Base-by-base conservation (phyloP, 1,284 basidiomycete species). In the Ceratobasidium sp. region DNA sequence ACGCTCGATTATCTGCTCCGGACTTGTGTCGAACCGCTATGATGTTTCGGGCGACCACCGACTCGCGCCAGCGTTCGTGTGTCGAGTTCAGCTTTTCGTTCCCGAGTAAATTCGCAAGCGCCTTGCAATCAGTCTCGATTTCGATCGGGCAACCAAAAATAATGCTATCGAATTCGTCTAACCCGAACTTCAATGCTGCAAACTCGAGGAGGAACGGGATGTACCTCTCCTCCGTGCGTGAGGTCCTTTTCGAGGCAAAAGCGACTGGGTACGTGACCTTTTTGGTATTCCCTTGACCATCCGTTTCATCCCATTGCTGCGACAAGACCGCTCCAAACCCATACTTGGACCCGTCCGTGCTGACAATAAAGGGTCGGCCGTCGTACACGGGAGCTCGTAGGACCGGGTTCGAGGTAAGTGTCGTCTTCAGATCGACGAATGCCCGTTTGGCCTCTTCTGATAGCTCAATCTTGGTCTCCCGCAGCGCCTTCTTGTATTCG, bases 271-370 rank as follows among this genome's bases (percentile, higher is more conserved):
- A 76, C 71, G 45, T 56, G 3, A 58, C 26, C 26, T 45, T 15
- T 5, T 4, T 20, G 23, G 37, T 42, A 4, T 35, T 35, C 20
- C 77, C 60, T 13, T 69, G 39, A 4, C 37, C 42, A n/a, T 28
- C 60, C 11, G n/a, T 10, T 11, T n/a, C 17, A 28, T 63, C 56
- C 35, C 42, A 71, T 26, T 64, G 63, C 45, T 65, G 79, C 15
- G 20, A 23, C 13, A 67, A 65, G 11, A 83, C 80, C 1, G 80
- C 84, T 0, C 81, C 84, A 77, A 85, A 85, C 3, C 81, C 83
- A 28, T 81, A 78, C 37, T 81, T 81, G 3, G 81, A 84, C 0
- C 83, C 83, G 60, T 86, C 85, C 0, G 83, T 84, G 0, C 84
- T 85, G 37, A 85, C 49, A 0, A 83, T 81, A 79, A 85, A 86